Percentiles rank a stretch among this genome's conserved stretches.
These are phyloP conservation scores for Phallus indusiatus DNA, from an alignment of 768 basidiomycete genomes.

Conservation along the genomic window DNA sequence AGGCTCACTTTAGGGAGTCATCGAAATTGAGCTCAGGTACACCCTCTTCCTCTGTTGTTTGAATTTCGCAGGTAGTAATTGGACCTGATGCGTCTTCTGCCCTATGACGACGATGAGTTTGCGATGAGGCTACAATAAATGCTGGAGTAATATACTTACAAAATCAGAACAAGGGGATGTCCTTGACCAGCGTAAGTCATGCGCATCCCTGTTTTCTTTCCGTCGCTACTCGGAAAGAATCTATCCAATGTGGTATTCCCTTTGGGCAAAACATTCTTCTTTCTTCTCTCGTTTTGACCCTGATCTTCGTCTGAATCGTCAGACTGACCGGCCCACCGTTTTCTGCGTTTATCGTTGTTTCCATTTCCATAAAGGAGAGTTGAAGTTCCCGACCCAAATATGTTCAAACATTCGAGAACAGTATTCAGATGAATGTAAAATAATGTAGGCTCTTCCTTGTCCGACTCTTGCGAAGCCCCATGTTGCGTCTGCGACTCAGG, in stretches of 20 bases:
- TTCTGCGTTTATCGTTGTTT: slow-evolving; percentile 27
- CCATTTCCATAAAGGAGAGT: slow-evolving; percentile 19
- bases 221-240: slow-evolving; percentile 12
- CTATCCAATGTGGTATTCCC: slow-evolving; percentile 11
- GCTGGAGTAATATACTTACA: slow-evolving; percentile 42
- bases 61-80: slow-evolving; percentile 79
- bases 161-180: slow-evolving; percentile 63
- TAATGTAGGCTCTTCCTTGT: slow-evolving; percentile 18
- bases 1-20: slow-evolving; percentile 45
- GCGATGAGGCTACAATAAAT: too few relatives aligned
- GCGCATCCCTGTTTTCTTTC: slow-evolving; percentile 73
- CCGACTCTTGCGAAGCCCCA: slow-evolving; percentile 19
- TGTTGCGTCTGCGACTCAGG: slow-evolving; percentile 18
- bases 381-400: slow-evolving; percentile 64
- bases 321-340: slow-evolving; percentile 38
- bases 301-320: slow-evolving; percentile 38
- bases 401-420: slow-evolving; percentile 83
- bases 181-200: slow-evolving; percentile 75
- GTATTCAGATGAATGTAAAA: slow-evolving; percentile 82
- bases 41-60: slow-evolving; percentile 78
- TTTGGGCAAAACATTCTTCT: slow-evolving; percentile 27
- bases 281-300: slow-evolving; percentile 29
- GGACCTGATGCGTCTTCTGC: slow-evolving; percentile 75
- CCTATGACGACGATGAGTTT: slow-evolving; percentile 26
- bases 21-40: slow-evolving; percentile 75